Conservation (phyloP, 2,329 filamentous ascomycete genomes). For the Pochonia chlamydosporia region DNA sequence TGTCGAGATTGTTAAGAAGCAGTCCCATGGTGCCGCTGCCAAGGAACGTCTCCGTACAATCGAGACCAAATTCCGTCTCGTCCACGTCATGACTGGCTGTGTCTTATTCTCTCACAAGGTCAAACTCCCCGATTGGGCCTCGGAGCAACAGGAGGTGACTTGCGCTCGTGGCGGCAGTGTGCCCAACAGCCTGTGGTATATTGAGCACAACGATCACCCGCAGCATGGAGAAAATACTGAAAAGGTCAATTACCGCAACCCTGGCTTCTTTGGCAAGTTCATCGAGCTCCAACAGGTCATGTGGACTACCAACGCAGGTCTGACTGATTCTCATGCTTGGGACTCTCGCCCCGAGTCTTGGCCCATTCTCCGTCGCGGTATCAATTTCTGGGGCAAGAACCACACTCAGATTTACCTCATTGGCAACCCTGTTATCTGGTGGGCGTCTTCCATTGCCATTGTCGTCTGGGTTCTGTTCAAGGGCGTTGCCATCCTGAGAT, state of each 20-base stretch:
- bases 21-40: slow-evolving; percentile 72
- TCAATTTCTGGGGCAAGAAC: slow-evolving; percentile 98
- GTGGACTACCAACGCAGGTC: slow-evolving; percentile 96
- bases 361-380: slow-evolving; percentile 87
- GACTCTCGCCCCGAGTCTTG: slow-evolving; percentile 91
- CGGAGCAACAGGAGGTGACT: slow-evolving; percentile 98
- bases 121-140: slow-evolving; percentile 96
- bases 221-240: slow-evolving; percentile 69
- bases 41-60: slow-evolving; percentile 88
- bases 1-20: slow-evolving; percentile 86
- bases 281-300: slow-evolving; percentile 96
- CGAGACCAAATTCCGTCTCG: slow-evolving; percentile 90
- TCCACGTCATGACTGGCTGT: slow-evolving; percentile 96
- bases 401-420: slow-evolving; percentile 94
- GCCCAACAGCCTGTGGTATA: slow-evolving; percentile 95
- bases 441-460: slow-evolving; percentile 75
- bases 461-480: slow-evolving; percentile 78
- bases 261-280: slow-evolving; percentile 96
- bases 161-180: slow-evolving; percentile 87
- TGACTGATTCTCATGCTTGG: slow-evolving; percentile 96
- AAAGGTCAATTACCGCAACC: slow-evolving; percentile 92
- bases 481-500: slow-evolving; percentile 77
- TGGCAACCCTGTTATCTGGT: slow-evolving; percentile 94
- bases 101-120: slow-evolving; percentile 97
- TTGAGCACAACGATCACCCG: slow-evolving; percentile 86